Evolutionary conservation across 805 yeast genomes (phyloP), one percentile per base, ranked within the genome.

Genomic region (Cyberlindnera veronae): DNA sequence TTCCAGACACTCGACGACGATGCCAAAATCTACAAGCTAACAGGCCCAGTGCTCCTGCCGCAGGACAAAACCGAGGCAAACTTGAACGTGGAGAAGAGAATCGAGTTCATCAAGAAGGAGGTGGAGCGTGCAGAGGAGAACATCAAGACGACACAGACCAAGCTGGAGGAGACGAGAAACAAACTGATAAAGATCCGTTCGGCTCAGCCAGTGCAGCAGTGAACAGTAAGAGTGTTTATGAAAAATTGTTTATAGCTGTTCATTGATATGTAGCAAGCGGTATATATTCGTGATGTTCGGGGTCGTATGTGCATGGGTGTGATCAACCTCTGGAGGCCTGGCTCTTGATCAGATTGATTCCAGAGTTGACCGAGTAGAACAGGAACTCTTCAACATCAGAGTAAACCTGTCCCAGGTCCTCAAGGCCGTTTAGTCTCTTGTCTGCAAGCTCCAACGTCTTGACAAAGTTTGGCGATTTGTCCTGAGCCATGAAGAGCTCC

Each of bases 1-100:
- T 85, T 93, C 54, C 76, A 74, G 21, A 53, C 64, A 32, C 66
- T 85, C 41, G 74, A 76, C 41, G 84, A 78, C 26, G 84, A 77
- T 28, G 72, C 95, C 13, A 85, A 84, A 53, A 79, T 93, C 19
- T 93, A 77, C 67, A 93, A 93, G 63, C 72, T 90, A 49, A 84
- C 91, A 19, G 99, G 99, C 1, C 95, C 96, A 6, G 89, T 91
- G 4, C 69, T 93, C 44, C 69, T 95, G 46, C 96, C 97, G 2
- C 96, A 91, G 56, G 96, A 89, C 40, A 75, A 76, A 44, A 60
- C 60, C 10, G 98, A 93, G 62, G 95, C 99, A 17, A 77, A 77
- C 49, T 51, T 76, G 55, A 91, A 91, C 55, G 96, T 93, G 26
- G 77, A 72, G 26, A 95, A 91, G 59, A 81, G 99, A 64, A 71